A percentile compares a stretch with the other conserved stretches of the same genome.
phyloP scores from a whole-genome alignment of 345 rosid genomes.

The Gossypium rotundifolium region DNA sequence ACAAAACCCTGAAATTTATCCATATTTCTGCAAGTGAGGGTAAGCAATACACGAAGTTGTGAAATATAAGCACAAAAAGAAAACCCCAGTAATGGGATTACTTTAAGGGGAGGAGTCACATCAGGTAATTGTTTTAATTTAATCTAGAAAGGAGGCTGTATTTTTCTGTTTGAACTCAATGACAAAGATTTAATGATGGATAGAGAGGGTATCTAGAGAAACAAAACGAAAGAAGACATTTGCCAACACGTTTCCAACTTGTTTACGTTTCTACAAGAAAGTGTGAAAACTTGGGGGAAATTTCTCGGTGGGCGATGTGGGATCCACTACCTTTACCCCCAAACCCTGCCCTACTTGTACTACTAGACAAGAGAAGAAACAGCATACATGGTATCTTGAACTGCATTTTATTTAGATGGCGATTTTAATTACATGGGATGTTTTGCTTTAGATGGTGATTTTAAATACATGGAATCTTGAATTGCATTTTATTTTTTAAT shows the following conservation, averaged over 20 bases:
- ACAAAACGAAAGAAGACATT: not conserved
- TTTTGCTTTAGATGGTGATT: too few relatives aligned
- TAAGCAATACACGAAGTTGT: not conserved
- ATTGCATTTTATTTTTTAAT: too few relatives aligned
- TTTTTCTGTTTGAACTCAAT: conserved; percentile 5
- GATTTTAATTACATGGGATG: not conserved
- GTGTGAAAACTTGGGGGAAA: not conserved
- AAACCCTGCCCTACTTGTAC: not conserved
- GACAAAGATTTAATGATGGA: not conserved
- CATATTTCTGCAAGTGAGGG: not conserved
- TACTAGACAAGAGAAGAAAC: not conserved
- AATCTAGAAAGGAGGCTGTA: conserved; percentile 24
- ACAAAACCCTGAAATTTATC: not conserved
- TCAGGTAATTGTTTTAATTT: not conserved
- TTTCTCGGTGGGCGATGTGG: not conserved
- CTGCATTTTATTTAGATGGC: not conserved
- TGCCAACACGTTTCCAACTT: conserved; percentile 22
- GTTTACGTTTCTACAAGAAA: conserved; percentile 13
- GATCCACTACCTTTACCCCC: not conserved
- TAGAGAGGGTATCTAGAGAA: conserved; percentile 17
- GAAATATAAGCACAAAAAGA: not conserved
- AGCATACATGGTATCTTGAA: not conserved
- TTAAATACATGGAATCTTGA: too few relatives aligned
- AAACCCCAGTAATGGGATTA: not conserved
- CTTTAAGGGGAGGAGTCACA: not conserved